Evolutionary conservation across 805 yeast species (phyloP), one percentile per base, ranked within the genome.

Genomic region (Metschnikowia rubicola): DNA sequence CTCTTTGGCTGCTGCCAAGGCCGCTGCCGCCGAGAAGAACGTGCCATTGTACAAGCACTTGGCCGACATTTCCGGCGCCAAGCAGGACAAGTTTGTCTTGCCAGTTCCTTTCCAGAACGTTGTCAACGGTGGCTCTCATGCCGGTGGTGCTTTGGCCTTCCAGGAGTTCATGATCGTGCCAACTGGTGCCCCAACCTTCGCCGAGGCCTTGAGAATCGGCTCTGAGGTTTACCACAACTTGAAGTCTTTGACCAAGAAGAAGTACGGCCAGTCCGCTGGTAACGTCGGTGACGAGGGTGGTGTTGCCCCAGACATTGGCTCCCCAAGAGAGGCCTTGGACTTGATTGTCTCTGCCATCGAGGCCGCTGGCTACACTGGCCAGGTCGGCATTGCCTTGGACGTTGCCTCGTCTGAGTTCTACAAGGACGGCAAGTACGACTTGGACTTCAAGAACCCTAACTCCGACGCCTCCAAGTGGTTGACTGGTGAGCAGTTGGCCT

Each of bases 201-300:
- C 95, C 58, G 98, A 92, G 78, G 98, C 96, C 63, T 75, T 94
- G 74, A 88, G 97, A 81, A 87, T 88, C 59, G 98, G 98, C 73
- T 73, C 96, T 55, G 99, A 92, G 81, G 97, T 91, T 63, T 92
- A 92, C 94, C 98, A 92, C 84, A 79, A 81, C 78, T 84, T 92
- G 75, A 94, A 94, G 82, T 75, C 91, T 58, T 78, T 87, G 66
- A 86, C 98, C 74, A 88, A 88, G 84, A 85, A 88, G 84, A 80
- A 78, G 73, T 94, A 92, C 86, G 99, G 99, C 71, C 86, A 88
- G 69, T 85, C 96, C 56, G 99, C 99, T 66, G 98, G 97, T 78
- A 92, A 92, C 80, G 99, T 92, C 71, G 99, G 99, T 84, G 99
- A 92, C 77, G 99, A 92, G 83, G 99, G 99, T 86, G 99, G 99